Evolutionary conservation across 495 filamentous ascomycete genomes (phyloP), one percentile per base, ranked within the genome.

Genomic region (Evernia prunastri): DNA sequence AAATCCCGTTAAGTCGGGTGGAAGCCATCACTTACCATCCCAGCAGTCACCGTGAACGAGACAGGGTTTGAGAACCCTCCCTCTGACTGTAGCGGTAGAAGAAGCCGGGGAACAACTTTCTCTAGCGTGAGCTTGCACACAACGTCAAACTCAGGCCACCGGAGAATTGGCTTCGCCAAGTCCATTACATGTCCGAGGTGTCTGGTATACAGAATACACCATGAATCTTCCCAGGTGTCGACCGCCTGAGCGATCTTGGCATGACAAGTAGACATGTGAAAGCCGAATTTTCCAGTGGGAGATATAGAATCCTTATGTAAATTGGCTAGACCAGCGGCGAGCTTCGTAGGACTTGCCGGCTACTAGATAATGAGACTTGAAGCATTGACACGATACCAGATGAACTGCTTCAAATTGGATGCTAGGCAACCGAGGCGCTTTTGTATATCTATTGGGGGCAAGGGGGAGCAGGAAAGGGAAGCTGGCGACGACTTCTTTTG

Each of bases 251-350:
- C 72, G 7, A 80, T 63, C 18, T 76, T 77, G 23, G 79, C 79
- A n/a, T 79, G 77, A 64, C 71, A 83, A 0, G 80, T 85, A 0
- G 74, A 65, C 2, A 77, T 65, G 56, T 79, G 77, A 60, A 84
- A 85, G 0, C 82, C 82, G 62, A 85, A 85, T 62, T 79, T 81
- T 0, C 79, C 80, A 4, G 70, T 81, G 0, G 82, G 81, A 15
- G 80, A 81, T 15, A 58, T 56, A 27, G 67, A 49, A 18, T 66
- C 69, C 51, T 70, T 58, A 62, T 84, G 82, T 8, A 86, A 65
- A 1, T 67, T 40, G 23, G 79, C 74, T 0, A 85, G 68, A 6
- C 71, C 70, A 12, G 68, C 63, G 51, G 69, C 68, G 54, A 85
- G 79, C 29, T 71, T 67, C 0, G 61, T 33, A 35, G 77, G 77